Base-by-base conservation (phyloP, 768 basidiomycete species). In the Boletus vermiculosoides region DNA sequence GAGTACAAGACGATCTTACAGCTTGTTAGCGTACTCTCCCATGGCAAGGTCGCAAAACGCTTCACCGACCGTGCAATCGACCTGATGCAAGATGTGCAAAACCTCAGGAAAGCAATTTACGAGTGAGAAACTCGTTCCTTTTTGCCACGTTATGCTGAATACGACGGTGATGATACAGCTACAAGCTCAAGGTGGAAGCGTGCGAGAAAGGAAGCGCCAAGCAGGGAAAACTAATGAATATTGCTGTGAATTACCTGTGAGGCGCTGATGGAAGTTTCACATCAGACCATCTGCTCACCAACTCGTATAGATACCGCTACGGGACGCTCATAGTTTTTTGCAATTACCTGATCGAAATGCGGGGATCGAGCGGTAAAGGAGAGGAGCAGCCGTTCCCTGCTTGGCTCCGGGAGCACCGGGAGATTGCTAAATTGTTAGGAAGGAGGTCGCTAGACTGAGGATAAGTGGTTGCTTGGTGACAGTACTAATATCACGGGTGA, bases 1-100 rank as follows among this genome's bases (percentile, higher is more conserved):
- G 95, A 98, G 66, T 99, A 98, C 78, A 98, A 98, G 78, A 91
- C 88, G 4, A 97, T 98, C 60, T 75, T 99, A 41, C 94, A 95
- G 60, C 87, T 99, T 55, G 92, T 97, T 45, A 88, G 92, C 5
- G 88, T 98, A 12, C 81, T 98, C 31, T 90, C 91, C 9, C 83
- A 95, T 64, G 96, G 97, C 20, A 98, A 98, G 72, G 76, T 86
- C 11, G 96, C 97, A 12, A 99, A 99, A 73, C 83, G 86, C 41
- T 71, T 98, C 58, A 87, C 94, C 0, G 96, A 98, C 70, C 77
- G 84, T 23, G 93, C 90, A 2, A 86, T 97, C 62, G 95, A 98
- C 72, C 74, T 87, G 63, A 94, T 94, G 91, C 89, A 92, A 74
- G 94, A 95, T 60, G 95, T 99, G 0, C 97, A 99, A 73, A 99